phyloP scores from a whole-genome alignment of 2,329 filamentous ascomycete species.

The Verticillium dahliae region DNA sequence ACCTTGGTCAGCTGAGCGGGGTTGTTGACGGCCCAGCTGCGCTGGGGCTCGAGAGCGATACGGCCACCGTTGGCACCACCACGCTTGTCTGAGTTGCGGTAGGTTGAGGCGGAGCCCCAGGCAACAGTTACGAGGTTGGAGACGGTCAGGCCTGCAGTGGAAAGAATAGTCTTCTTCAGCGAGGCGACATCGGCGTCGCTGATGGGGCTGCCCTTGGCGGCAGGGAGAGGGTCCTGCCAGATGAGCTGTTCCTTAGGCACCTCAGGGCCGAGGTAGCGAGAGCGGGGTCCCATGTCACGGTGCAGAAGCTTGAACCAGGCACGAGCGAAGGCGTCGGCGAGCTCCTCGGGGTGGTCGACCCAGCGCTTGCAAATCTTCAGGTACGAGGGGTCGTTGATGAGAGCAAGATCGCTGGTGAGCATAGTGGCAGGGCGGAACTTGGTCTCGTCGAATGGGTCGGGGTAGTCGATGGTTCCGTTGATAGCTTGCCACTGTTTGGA shows the following conservation, averaged over 20 bases:
- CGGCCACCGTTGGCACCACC: slow-evolving; percentile 76
- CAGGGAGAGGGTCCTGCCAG: slow-evolving; percentile 70
- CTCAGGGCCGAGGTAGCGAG: slow-evolving; percentile 69
- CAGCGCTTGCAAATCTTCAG: slow-evolving; percentile 70
- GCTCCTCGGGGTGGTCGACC: slow-evolving; percentile 60
- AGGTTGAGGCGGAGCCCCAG: slow-evolving; percentile 67
- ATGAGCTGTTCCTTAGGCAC: slow-evolving; percentile 61
- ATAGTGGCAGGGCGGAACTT: slow-evolving; percentile 70
- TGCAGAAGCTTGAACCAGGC: slow-evolving; percentile 83
- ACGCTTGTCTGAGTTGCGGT: slow-evolving; percentile 72
- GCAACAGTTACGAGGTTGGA: slow-evolving; percentile 59
- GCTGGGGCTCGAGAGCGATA: slow-evolving; percentile 66
- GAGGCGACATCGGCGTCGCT: slow-evolving; percentile 52
- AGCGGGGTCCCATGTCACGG: slow-evolving; percentile 68
- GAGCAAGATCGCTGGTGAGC: slow-evolving; percentile 68
- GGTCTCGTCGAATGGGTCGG: slow-evolving; percentile 61
- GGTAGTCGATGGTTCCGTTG: slow-evolving; percentile 58
- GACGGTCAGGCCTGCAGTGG: slow-evolving; percentile 45
- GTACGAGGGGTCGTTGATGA: slow-evolving; percentile 64
- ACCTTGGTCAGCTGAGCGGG: slow-evolving; percentile 57
- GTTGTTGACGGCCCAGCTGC: slow-evolving; percentile 70
- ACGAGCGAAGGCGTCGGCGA: slow-evolving; percentile 61
- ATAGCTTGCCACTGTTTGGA: slow-evolving; percentile 76
- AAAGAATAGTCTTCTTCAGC: slow-evolving; percentile 64
- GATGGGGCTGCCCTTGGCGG: slow-evolving; percentile 48